Base-by-base conservation (phyloP, 345 rosid species). In the Gynandropsis gynandra region DNA sequence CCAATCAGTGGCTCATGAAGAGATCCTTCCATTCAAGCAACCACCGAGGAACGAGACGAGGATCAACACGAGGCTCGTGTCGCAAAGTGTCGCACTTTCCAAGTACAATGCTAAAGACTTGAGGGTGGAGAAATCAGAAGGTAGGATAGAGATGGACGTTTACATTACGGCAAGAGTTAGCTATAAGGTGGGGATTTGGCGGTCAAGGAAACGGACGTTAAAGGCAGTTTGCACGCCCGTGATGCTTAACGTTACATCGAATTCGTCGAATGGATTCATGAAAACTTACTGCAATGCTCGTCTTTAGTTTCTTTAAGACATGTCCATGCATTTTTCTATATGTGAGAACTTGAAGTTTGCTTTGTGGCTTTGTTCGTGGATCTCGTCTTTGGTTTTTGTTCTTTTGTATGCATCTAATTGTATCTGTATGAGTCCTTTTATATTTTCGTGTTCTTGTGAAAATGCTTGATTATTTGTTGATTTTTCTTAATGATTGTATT, bases 181-280 rank as follows among this genome's bases (percentile, higher is more conserved):
- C 68, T 76, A 72, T 32, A 83, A 80, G 79, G 75, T 81, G 0
- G 88, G 96, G 42, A 43, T 20, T 1, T 75, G 74, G 70, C 66
- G 83, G 74, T 54, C 81, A 0, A 47, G 54, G 47, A 75, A 72
- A 66, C 70, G 70, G 42, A 77, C 74, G 1, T 61, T 79, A 5
- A 76, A 56, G 66, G 48, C 84, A 13, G 39, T 53, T 3, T 87
- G 92, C 59, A 52, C 74, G 12, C 74, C 83, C 0, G 69, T 87
- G 36, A 49, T 61, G 20, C 63, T 69, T 38, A 72, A 65, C 20
- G 82, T 80, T 45, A 59, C 57, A 6, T 1, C 47, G 8, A 38
- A 71, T 11, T 58, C 73, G 46, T 58, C 72, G 6, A 59, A 67
- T 62, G 80, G 67, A 40, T 76, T 76, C 39, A 62, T 71, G 50